Evolutionary conservation across 2,329 filamentous ascomycete genomes (phyloP).

Genomic region (Xylariaceae sp.): DNA sequence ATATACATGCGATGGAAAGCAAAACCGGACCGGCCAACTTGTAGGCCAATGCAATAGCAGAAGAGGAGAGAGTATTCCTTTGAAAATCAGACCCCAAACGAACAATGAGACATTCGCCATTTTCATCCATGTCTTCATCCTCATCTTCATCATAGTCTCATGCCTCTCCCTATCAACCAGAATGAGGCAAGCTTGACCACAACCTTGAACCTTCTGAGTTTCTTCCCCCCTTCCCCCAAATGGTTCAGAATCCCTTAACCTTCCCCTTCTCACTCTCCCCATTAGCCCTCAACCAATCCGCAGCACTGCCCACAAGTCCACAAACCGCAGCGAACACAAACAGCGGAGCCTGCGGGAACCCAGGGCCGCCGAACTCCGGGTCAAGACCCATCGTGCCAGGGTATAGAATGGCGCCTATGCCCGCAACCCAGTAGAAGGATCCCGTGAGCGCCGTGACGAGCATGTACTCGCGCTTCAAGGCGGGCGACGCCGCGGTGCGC

Average conservation of each 20-base stretch:
- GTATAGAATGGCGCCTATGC: slow-evolving; percentile 34
- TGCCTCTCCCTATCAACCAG: too few relatives aligned
- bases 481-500: slow-evolving; percentile 24
- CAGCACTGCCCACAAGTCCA: slow-evolving; percentile 20
- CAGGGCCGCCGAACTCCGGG: slow-evolving; percentile 41
- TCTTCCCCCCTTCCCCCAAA: neutral
- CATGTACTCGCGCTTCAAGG: slow-evolving; percentile 30
- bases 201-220: too few relatives aligned
- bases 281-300: slow-evolving; percentile 5
- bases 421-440: slow-evolving; percentile 40
- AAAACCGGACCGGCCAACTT: too few relatives aligned
- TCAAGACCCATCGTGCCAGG: slow-evolving; percentile 39
- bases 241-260: slow-evolving; percentile 2
- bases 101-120: too few relatives aligned
- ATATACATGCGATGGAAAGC: too few relatives aligned
- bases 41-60: too few relatives aligned
- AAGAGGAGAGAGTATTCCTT: too few relatives aligned
- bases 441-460: slow-evolving; percentile 34
- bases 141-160: too few relatives aligned
- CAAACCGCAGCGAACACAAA: slow-evolving; percentile 28
- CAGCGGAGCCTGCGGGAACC: slow-evolving; percentile 36
- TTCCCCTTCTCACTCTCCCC: slow-evolving; percentile 1
- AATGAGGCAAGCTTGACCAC: too few relatives aligned
- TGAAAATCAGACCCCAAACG: too few relatives aligned
- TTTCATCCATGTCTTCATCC: too few relatives aligned